Evolutionary conservation across 1,139 yeast genomes (phyloP).

Genomic region (Blastobotrys raffinosifermentans): DNA sequence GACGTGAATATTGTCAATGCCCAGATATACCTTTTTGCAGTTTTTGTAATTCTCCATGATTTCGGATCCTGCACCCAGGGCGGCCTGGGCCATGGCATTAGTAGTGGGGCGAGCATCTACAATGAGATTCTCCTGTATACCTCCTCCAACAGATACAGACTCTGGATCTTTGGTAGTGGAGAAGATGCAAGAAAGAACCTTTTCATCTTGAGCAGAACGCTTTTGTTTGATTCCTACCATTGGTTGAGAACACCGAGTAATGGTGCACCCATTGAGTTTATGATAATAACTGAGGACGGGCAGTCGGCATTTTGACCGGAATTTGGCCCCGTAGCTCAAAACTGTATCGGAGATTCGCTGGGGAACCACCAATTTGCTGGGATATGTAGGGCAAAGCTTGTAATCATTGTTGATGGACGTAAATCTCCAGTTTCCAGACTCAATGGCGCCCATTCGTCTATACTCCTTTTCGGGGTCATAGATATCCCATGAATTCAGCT

Average conservation of each 20-base stretch:
- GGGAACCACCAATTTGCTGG: constrained; percentile 64
- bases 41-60: constrained; percentile 75
- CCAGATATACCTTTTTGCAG: constrained; percentile 68
- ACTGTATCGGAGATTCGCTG: constrained; percentile 71
- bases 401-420: constrained; percentile 61
- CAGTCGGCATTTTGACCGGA: constrained; percentile 76
- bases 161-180: constrained; percentile 26
- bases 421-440: constrained; percentile 55
- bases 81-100: constrained; percentile 95
- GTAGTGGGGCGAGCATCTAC: constrained; percentile 91
- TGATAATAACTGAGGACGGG: constrained; percentile 81
- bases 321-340: constrained; percentile 74
- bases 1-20: constrained; percentile 92
- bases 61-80: constrained; percentile 95
- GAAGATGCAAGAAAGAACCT: constrained; percentile 67
- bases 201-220: constrained; percentile 88
- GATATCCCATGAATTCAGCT: constrained; percentile 62
- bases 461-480: constrained; percentile 64
- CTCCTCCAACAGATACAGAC: constrained; percentile 16
- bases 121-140: constrained; percentile 53
- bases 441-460: constrained; percentile 44
- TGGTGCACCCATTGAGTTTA: constrained; percentile 61
- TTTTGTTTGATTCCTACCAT: constrained; percentile 84
- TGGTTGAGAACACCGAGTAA: constrained; percentile 90
- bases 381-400: constrained; percentile 71